These are phyloP conservation scores for Fusarium nematophilum DNA, from an alignment of 2,329 filamentous ascomycete genomes.

Conservation along the genomic window DNA sequence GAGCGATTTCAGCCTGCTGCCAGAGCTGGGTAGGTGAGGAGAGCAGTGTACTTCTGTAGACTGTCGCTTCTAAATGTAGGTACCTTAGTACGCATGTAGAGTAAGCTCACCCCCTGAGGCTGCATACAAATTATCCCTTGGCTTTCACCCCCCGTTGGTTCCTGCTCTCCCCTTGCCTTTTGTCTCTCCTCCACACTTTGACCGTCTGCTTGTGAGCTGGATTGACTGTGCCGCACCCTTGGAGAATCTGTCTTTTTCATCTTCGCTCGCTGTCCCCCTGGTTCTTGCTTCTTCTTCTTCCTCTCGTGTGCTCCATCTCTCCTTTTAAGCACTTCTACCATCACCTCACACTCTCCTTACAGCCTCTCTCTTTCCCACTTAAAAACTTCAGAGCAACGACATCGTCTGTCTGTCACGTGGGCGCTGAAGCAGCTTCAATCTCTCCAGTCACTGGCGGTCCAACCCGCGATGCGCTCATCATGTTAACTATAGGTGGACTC, in stretches of 20 bases:
- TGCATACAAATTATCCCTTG: slow-evolving; percentile 12
- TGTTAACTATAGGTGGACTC: slow-evolving; percentile 43
- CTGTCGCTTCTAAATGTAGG: too few relatives aligned
- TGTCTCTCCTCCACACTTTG: slow-evolving; percentile 18
- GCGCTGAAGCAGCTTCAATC: background rate
- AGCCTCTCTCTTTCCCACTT: background rate
- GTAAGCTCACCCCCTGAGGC: slow-evolving; percentile 10
- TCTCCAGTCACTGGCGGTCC: background rate
- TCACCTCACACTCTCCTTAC: background rate
- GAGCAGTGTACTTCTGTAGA: too few relatives aligned
- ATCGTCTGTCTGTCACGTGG: too few relatives aligned
- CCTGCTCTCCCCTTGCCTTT: slow-evolving; percentile 13
- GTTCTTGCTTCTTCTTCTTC: background rate
- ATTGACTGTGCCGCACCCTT: slow-evolving; percentile 5
- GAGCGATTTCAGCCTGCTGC: too few relatives aligned
- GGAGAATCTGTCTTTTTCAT: background rate
- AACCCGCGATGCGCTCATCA: slow-evolving; percentile 31
- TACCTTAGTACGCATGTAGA: too few relatives aligned
- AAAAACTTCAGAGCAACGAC: background rate
- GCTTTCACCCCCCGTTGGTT: background rate
- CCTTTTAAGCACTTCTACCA: too few relatives aligned
- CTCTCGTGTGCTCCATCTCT: background rate
- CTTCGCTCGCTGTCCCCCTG: background rate
- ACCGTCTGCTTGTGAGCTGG: background rate
- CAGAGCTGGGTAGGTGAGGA: too few relatives aligned